Evolutionary conservation across 106 monocot genomes (phyloP), one percentile per base, ranked within the genome.

Genomic region (Xerophyta viscosa): DNA sequence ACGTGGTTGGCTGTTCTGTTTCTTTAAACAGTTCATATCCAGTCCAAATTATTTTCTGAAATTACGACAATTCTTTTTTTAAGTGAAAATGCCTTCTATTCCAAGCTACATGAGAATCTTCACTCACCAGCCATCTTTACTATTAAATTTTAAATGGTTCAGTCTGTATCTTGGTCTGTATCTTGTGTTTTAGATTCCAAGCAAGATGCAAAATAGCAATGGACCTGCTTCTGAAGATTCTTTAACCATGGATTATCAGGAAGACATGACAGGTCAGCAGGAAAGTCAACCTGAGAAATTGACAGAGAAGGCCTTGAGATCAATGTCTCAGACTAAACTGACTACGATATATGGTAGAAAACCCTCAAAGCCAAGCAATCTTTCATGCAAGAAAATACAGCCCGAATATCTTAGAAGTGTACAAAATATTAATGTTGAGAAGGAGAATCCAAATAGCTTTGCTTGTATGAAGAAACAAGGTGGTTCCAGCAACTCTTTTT

Each of bases 291-390:
- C 78, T 60, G 75, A 79, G 46, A 79, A 71, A 47, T 48, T 71
- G 37, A 71, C 56, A 48, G 44, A 20, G 50, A 71, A 56, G 56
- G 29, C 62, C n/a, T 59, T 77, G 26, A 81, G 71, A 60, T 56
- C 71, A 8, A 66, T 77, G 73, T 62, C 65, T 31, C 96, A 88
- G 57, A 64, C 58, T 15, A 98, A 71, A 52, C 49, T 98, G 52
- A 77, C 82, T 41, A 82, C 85, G 19, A 57, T 81, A 20, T 79
- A 71, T 54, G 66, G 73, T 37, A 57, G 54, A 64, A 80, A 66
- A 50, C 17, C 64, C 20, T 22, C 37, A 13, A 76, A 67, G 33
- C 51, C 74, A 41, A 72, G 48, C 62, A 60, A 53, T 49, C 11
- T 27, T 11, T 63, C 66, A 64, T 20, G 55, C 52, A 73, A 61